Percentiles rank a stretch among this genome's conserved stretches.
Conservation (phyloP, 352 stramenopile species). For the Globisporangium alternatum region DNA sequence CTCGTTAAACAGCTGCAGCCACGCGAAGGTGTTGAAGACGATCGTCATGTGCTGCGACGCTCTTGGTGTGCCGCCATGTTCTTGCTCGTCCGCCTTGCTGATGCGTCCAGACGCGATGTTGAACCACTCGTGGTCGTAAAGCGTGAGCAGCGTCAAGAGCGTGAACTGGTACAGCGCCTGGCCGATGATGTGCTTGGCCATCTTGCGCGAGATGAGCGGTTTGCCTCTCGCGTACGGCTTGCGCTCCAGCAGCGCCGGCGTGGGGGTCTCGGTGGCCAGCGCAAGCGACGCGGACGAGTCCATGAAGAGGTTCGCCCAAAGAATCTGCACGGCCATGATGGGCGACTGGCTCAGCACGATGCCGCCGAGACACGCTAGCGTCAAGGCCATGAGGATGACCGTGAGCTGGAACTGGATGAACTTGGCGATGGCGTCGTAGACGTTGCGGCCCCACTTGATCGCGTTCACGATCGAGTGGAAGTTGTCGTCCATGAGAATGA, state of each 20-base stretch:
- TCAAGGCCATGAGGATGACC: slow-evolving; percentile 86
- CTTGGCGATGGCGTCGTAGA: slow-evolving; percentile 92
- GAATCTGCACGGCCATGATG: slow-evolving; percentile 89
- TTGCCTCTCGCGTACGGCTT: slow-evolving; percentile 69
- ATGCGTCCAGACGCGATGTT: slow-evolving; percentile 15
- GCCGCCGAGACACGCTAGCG: slow-evolving; percentile 75
- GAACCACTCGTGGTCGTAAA: slow-evolving; percentile 31
- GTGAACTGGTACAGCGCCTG: slow-evolving; percentile 80
- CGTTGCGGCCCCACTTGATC: slow-evolving; percentile 90
- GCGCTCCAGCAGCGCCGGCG: slow-evolving; percentile 61
- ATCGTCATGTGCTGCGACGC: slow-evolving; percentile 91
- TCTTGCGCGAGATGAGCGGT: slow-evolving; percentile 78
- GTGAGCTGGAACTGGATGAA: slow-evolving; percentile 94
- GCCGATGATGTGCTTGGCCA: slow-evolving; percentile 87
- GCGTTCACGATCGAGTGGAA: slow-evolving; percentile 91
- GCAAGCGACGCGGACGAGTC: slow-evolving; percentile 89
- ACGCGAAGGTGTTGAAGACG: slow-evolving; percentile 98
- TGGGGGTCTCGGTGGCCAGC: slow-evolving; percentile 86
- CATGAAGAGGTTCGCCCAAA: slow-evolving; percentile 95
- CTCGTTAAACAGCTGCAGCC: slow-evolving; percentile 94
- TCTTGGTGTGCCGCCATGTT: background rate
- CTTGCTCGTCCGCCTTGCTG: background rate
- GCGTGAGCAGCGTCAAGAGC: slow-evolving; percentile 67
- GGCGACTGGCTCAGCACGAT: slow-evolving; percentile 60
- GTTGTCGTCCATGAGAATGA: slow-evolving; percentile 91